Percentiles rank a stretch among this genome's conserved stretches.
Conservation (phyloP, 208 protist genomes). For the Wallacemonas sp. region DNA sequence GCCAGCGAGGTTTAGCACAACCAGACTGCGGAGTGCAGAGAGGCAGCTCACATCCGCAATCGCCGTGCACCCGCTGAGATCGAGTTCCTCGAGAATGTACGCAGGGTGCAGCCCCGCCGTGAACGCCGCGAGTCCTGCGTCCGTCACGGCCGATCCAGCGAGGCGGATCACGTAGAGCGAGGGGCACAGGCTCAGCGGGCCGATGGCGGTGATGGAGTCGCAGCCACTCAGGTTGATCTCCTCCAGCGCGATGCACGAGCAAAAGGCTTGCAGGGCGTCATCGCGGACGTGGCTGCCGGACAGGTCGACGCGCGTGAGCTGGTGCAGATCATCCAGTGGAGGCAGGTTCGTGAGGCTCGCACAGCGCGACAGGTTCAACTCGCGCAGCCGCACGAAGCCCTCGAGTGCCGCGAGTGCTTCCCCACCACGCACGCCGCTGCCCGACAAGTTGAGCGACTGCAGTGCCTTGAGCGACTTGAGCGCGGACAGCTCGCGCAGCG, state of each 20-base stretch:
- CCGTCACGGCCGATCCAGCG: constrained; percentile 14
- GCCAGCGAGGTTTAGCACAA: constrained; percentile 23
- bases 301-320: constrained; percentile 24
- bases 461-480: constrained; percentile 25
- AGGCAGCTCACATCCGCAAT: constrained; percentile 24
- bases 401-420: constrained; percentile 25
- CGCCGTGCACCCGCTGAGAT: constrained; percentile 28
- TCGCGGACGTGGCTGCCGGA: constrained; percentile 22
- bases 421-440: constrained; percentile 28
- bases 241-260: constrained; percentile 22
- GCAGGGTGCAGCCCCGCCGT: constrained; percentile 3
- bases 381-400: constrained; percentile 24
- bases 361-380: constrained; percentile 38
- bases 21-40: constrained; percentile 18
- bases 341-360: constrained; percentile 28
- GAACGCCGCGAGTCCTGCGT: constrained; percentile 20
- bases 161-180: constrained; percentile 18
- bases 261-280: constrained; percentile 26
- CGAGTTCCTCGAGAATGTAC: constrained; percentile 27
- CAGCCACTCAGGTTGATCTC: constrained; percentile 42
- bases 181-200: constrained; percentile 25
- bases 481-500: constrained; percentile 27
- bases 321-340: constrained; percentile 20
- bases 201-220: constrained; percentile 30
- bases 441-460: constrained; percentile 31